These are phyloP conservation scores for Boletus rubropictus DNA, from an alignment of 768 basidiomycete species.

Conservation along the genomic window DNA sequence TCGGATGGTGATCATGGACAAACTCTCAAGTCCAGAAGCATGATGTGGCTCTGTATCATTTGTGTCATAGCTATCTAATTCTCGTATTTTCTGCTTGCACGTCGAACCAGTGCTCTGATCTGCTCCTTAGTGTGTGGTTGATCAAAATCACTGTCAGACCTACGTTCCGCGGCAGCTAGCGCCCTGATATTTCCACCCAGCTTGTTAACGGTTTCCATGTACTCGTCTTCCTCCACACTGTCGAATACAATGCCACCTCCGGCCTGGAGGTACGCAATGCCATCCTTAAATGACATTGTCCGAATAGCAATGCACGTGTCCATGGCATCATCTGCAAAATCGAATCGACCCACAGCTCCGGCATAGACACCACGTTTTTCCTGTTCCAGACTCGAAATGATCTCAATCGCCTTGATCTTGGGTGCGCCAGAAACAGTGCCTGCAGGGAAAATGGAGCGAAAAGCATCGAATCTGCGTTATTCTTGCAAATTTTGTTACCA, in stretches of 20 bases:
- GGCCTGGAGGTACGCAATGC: constrained; percentile 87
- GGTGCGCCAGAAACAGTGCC: constrained; percentile 98
- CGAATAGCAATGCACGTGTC: constrained; percentile 99
- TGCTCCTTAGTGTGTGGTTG: constrained; percentile 16
- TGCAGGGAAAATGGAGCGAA: constrained; percentile 97
- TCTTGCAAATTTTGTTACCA: constrained; percentile 4
- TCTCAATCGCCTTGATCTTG: constrained; percentile 97
- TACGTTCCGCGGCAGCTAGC: constrained; percentile 83
- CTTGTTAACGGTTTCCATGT: constrained; percentile 93
- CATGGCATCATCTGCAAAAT: constrained; percentile 92
- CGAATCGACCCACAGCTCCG: constrained; percentile 96
- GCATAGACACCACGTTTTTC: constrained; percentile 93
- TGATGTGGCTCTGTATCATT: constrained; percentile 10
- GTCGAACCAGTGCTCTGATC: constrained; percentile 64
- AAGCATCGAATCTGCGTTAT: constrained; percentile 81
- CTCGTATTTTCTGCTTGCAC: constrained; percentile 45
- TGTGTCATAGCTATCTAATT: constrained; percentile 20
- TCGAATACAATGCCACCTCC: constrained; percentile 98
- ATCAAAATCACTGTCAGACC: constrained; percentile 29
- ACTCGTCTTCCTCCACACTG: constrained; percentile 97
- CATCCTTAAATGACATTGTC: constrained; percentile 95
- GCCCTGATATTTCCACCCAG: constrained; percentile 81
- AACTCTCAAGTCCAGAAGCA: constrained; percentile 14
- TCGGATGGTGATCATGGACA: constrained; percentile 24
- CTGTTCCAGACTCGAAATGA: constrained; percentile 79